These are phyloP conservation scores for Kitagawia praeruptora DNA, from an alignment of 129 eudicot species.

Conservation along the genomic window DNA sequence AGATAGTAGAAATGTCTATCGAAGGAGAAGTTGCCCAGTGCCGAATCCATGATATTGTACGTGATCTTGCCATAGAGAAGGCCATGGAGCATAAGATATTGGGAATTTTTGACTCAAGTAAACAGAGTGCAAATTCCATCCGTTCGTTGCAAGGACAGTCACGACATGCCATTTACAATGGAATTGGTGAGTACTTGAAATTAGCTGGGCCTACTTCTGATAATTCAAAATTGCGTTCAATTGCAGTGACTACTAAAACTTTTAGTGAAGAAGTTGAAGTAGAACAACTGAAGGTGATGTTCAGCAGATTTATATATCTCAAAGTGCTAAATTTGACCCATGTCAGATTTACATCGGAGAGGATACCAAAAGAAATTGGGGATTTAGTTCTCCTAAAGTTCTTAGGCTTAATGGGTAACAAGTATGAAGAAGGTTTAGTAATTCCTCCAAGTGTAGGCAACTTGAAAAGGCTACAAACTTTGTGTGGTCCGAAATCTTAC, in stretches of 20 bases:
- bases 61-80: neutral
- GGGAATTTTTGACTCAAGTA: neutral
- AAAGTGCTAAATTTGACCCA: neutral
- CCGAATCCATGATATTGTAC: neutral
- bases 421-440: accelerated
- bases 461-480: neutral
- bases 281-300: no score
- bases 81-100: neutral
- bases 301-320: neutral
- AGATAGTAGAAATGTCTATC: neutral
- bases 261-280: accelerated
- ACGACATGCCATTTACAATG: neutral
- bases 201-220: neutral
- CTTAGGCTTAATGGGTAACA: neutral
- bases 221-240: neutral
- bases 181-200: neutral
- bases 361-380: neutral
- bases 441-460: neutral
- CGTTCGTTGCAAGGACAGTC: neutral
- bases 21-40: neutral
- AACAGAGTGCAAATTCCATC: neutral
- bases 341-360: accelerated
- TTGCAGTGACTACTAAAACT: neutral
- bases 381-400: neutral
- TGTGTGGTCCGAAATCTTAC: neutral